These are phyloP conservation scores for Quillaja saponaria DNA, from an alignment of 306 rosid genomes.

Conservation along the genomic window DNA sequence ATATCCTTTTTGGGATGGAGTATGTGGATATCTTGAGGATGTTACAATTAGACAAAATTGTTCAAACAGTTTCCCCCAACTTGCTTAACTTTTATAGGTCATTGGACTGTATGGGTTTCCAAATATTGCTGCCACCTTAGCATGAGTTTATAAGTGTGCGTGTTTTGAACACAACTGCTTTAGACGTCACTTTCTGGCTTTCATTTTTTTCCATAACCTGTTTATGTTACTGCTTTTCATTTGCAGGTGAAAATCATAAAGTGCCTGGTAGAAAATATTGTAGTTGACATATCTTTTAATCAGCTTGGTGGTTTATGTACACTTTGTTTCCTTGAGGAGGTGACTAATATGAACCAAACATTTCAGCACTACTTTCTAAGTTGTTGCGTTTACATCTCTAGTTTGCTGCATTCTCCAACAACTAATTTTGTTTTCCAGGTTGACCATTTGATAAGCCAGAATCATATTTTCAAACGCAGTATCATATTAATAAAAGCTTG, in stretches of 20 bases:
- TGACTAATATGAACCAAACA: constrained; percentile 6
- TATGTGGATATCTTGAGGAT: neutral
- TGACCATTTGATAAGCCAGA: constrained; percentile 48
- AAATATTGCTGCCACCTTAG: neutral
- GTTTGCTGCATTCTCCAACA: constrained; percentile 11
- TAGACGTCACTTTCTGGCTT: neutral
- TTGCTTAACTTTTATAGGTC: neutral
- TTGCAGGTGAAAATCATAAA: constrained; percentile 77
- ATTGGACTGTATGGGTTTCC: neutral
- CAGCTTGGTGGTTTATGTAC: constrained; percentile 77
- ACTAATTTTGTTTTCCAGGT: constrained; percentile 50
- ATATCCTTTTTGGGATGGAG: no score
- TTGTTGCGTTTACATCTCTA: neutral
- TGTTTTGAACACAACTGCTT: neutral
- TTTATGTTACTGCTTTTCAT: constrained; percentile 18
- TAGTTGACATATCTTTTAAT: constrained; percentile 84
- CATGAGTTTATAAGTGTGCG: neutral
- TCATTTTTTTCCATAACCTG: neutral
- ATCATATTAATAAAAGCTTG: constrained; percentile 88
- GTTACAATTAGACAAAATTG: neutral
- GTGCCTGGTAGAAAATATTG: constrained; percentile 72
- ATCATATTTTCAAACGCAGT: constrained; percentile 80
- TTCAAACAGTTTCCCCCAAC: neutral
- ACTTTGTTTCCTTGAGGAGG: constrained; percentile 92
- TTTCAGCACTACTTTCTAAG: constrained; percentile 10